Conservation (phyloP, 2,329 filamentous ascomycete genomes). For the Neophaeococcomyces aloes region DNA sequence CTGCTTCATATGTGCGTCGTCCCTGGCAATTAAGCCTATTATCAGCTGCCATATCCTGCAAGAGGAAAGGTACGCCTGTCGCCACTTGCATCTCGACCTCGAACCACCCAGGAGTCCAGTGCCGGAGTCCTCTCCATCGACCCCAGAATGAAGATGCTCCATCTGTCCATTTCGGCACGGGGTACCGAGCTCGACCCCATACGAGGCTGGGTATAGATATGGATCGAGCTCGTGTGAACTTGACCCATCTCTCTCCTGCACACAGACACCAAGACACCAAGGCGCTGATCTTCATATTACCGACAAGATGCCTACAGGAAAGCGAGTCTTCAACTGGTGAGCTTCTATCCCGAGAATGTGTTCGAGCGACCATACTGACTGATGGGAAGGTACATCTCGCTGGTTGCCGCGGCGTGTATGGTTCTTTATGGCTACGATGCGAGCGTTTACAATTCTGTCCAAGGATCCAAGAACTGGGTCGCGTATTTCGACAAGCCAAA, state of each 20-base stretch:
- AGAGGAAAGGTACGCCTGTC: neutral
- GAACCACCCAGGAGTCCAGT: neutral
- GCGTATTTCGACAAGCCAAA: conserved; percentile 46
- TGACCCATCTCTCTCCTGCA: neutral
- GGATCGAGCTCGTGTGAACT: neutral
- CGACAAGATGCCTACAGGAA: neutral
- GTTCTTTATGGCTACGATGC: conserved; percentile 66
- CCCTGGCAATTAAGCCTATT: neutral
- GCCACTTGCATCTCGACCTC: neutral
- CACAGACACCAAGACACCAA: neutral
- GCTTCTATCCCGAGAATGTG: neutral
- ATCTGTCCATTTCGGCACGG: neutral
- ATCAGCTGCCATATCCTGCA: neutral
- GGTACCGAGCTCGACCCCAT: neutral
- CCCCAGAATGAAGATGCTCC: neutral
- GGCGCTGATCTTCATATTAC: neutral
- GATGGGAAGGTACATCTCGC: conserved; percentile 49
- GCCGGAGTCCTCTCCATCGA: neutral
- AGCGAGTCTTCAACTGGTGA: conserved; percentile 1
- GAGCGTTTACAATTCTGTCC: conserved; percentile 62
- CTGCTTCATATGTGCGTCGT: too few species aligned
- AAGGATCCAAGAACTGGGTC: conserved; percentile 51
- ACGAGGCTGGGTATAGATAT: conserved; percentile 4
- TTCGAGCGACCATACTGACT: neutral
- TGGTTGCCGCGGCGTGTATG: conserved; percentile 64